A percentile compares a stretch with the other conserved stretches of the same genome.
phyloP scores from a whole-genome alignment of 106 monocot genomes.

The Dendrobium officinale region DNA sequence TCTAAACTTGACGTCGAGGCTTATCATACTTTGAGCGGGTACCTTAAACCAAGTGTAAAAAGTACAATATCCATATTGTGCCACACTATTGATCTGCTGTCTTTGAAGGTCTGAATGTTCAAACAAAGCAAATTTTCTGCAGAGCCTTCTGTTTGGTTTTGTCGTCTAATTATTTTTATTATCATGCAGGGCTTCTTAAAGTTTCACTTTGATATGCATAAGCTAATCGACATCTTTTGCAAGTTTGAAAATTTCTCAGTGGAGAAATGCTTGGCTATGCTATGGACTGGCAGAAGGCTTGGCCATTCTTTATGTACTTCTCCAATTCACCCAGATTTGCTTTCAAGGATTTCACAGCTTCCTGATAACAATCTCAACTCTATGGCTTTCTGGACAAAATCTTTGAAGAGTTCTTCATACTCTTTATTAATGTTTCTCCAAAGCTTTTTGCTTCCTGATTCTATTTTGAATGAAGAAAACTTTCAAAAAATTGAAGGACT shows the following conservation, averaged over 20 bases:
- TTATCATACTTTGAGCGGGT: conserved; percentile 8
- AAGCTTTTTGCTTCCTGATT: conserved; percentile 40
- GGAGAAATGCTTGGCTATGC: conserved; percentile 42
- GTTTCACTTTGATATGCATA: conserved; percentile 49
- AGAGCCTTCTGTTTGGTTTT: background rate
- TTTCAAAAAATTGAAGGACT: conserved; percentile 6
- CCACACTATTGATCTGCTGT: conserved; percentile 39
- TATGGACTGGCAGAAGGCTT: conserved; percentile 62
- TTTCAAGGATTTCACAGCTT: conserved; percentile 27
- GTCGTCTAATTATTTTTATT: conserved; percentile 2
- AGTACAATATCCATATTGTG: conserved; percentile 37
- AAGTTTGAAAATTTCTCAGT: conserved; percentile 33
- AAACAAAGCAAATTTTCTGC: background rate
- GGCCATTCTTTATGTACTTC: conserved; percentile 56
- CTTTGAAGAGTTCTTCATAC: conserved; percentile 24
- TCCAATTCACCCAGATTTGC: conserved; percentile 38
- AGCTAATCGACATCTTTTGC: conserved; percentile 37
- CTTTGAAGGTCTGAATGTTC: conserved; percentile 34
- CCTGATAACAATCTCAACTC: conserved; percentile 23
- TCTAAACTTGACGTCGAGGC: conserved; percentile 14
- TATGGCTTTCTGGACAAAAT: conserved; percentile 46
- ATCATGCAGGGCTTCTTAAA: conserved; percentile 47
- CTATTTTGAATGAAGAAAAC: conserved; percentile 27
- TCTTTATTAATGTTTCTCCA: conserved; percentile 45
- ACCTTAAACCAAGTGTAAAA: conserved; percentile 4